These are phyloP conservation scores for Exserohilum rostratum DNA, from an alignment of 2,329 filamentous ascomycete species.

Conservation along the genomic window DNA sequence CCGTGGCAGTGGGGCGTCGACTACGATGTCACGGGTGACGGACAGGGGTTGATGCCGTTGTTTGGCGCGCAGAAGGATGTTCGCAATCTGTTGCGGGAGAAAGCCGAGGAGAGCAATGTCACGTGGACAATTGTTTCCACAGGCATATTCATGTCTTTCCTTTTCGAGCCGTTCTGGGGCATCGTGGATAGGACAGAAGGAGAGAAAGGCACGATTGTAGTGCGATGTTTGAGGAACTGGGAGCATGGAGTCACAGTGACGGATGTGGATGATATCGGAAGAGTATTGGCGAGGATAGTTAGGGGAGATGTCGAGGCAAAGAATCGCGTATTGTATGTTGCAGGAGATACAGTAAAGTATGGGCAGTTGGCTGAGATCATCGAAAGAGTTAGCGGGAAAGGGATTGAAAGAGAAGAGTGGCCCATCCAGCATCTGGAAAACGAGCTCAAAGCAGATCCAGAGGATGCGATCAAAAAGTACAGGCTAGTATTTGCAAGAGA, in stretches of 20 bases:
- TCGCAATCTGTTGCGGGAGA: slow-evolving; percentile 30
- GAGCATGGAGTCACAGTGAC: slow-evolving; percentile 68
- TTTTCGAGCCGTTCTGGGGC: slow-evolving; percentile 68
- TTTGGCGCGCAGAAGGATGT: slow-evolving; percentile 69
- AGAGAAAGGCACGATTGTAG: slow-evolving; percentile 29
- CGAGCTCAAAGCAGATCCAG: slow-evolving; percentile 56
- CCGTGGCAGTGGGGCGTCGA: slow-evolving; percentile 79
- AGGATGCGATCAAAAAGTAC: slow-evolving; percentile 63
- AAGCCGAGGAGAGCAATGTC: slow-evolving; percentile 42
- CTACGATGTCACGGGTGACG: slow-evolving; percentile 67
- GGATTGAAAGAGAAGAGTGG: slow-evolving; percentile 60
- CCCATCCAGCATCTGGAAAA: slow-evolving; percentile 52
- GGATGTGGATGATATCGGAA: slow-evolving; percentile 67
- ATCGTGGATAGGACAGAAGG: slow-evolving; percentile 57
- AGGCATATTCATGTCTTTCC: slow-evolving; percentile 72
- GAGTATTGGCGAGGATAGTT: slow-evolving; percentile 63
- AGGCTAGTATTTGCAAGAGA: slow-evolving; percentile 65
- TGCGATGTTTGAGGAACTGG: slow-evolving; percentile 66
- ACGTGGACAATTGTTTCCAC: slow-evolving; percentile 71
- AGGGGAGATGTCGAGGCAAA: slow-evolving; percentile 40
- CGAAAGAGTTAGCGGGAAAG: slow-evolving; percentile 50
- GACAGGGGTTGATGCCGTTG: slow-evolving; percentile 64
- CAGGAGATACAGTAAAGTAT: slow-evolving; percentile 69
- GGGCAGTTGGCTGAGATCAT: slow-evolving; percentile 59
- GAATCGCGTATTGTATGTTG: slow-evolving; percentile 60